Evolutionary conservation across 169 alveolate genomes (phyloP).

Genomic region (Cytauxzoon felis): DNA sequence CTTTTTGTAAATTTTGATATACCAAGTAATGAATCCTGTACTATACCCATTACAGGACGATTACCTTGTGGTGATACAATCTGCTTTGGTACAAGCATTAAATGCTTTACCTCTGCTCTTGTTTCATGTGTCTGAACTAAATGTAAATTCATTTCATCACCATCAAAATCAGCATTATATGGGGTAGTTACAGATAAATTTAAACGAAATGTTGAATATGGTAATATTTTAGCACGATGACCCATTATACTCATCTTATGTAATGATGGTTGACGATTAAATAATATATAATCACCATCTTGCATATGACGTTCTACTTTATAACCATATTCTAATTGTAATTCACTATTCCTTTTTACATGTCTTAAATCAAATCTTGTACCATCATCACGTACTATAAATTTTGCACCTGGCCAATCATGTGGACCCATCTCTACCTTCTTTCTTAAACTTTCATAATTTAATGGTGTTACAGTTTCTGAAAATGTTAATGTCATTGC

Average conservation of each 20-base stretch:
- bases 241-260: constrained; percentile 99
- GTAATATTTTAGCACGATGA: constrained; percentile 94
- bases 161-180: constrained; percentile 99
- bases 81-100: constrained; percentile 98
- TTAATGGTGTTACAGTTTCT: constrained; percentile 96
- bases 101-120: constrained; percentile 95
- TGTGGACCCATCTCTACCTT: constrained; percentile 95
- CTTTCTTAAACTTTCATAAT: constrained; percentile 86
- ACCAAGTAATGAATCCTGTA: constrained; percentile 97
- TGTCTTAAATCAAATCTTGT: constrained; percentile 84
- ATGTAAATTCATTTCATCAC: constrained; percentile 99
- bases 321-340: constrained; percentile 90
- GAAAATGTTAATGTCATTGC: constrained; percentile 98
- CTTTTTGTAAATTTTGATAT: constrained; percentile 91
- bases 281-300: constrained; percentile 97
- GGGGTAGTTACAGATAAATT: constrained; percentile 99
- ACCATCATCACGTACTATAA: constrained; percentile 92
- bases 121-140: constrained; percentile 98
- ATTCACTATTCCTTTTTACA: constrained; percentile 81
- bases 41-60: constrained; percentile 99
- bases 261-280: constrained; percentile 99
- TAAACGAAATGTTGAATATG: constrained; percentile 97
- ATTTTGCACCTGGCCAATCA: constrained; percentile 98
- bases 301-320: constrained; percentile 98
- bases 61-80: constrained; percentile 99